Base-by-base conservation (phyloP, 768 basidiomycete species). In the Floccularia luteovirens region DNA sequence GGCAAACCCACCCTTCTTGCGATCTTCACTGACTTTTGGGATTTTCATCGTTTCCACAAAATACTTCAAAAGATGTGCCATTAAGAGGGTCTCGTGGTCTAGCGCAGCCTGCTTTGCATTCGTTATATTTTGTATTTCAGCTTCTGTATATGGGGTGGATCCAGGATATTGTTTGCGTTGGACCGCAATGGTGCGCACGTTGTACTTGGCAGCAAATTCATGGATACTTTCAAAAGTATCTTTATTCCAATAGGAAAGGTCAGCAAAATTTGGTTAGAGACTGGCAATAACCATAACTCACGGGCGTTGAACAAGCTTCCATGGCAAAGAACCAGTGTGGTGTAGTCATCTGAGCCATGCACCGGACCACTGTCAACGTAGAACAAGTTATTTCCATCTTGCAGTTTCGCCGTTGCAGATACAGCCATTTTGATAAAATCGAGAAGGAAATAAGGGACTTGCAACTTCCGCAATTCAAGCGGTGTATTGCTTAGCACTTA, bases 121-220 rank as follows among this genome's bases (percentile, higher is more conserved):
- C 2, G 14, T 8, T 10, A 30, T 10, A 10, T 10, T 30, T 30
- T 30, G 27, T 1, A 66, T 38, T 39, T 69, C 65, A 5, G 38
- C 50, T 30, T 63, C 55, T 13, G 52, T 55, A 39, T 60, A 64
- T 21, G 39, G 37, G 0, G 63, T 58, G 4, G 62, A 58, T 4
- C 62, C 64, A 30, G 43, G 50, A 45, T 64, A 68, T 21, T 60
- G 60, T 2, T 57, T 56, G 3, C 64, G 53, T 22, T 64, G 60
- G 21, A 56, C 44, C 14, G 53, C 24, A 0, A 66, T 46, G 11
- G 50, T 46, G 0, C 63, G 54, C 2, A 66, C 21, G 24, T 62
- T 58, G 37, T 52, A 22, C 10, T 35, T 24, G 14, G 48, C 45
- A 0, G 55, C 55, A 36, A 48, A 43, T 2, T 38, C 22, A 34